A percentile compares a stretch with the other conserved stretches of the same genome.
Evolutionary conservation across 257 asterid species (phyloP).

Genomic region (Osmanthus fragrans): DNA sequence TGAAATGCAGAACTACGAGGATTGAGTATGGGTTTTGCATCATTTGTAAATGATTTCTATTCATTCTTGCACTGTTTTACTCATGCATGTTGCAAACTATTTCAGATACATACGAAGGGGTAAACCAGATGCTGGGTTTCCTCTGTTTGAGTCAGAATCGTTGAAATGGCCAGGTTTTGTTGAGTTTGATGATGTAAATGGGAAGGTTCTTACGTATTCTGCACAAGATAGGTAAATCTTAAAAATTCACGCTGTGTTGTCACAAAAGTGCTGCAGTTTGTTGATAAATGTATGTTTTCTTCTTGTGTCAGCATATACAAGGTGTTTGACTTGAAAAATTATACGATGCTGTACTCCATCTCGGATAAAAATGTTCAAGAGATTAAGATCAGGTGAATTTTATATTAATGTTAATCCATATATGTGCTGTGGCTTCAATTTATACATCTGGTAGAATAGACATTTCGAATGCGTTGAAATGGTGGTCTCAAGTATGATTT

Average conservation of each 20-base stretch:
- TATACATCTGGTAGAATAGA: neutral
- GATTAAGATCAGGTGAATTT: constrained; percentile 55
- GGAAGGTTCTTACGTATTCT: constrained; percentile 94
- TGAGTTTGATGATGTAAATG: constrained; percentile 98
- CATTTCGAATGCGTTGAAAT: neutral
- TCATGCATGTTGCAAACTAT: constrained; percentile 15
- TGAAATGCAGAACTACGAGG: constrained; percentile 96
- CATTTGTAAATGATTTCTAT: constrained; percentile 7
- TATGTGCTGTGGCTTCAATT: neutral
- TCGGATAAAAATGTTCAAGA: constrained; percentile 85
- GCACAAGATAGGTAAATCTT: constrained; percentile 76
- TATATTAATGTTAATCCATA: constrained; percentile 4
- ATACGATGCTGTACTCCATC: constrained; percentile 85
- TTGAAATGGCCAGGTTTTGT: constrained; percentile 99
- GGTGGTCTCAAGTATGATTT: neutral
- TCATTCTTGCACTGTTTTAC: constrained; percentile 17
- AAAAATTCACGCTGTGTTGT: neutral
- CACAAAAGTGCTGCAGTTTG: constrained; percentile 13
- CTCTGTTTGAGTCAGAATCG: constrained; percentile 71
- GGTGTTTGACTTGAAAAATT: constrained; percentile 60
- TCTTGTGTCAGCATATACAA: constrained; percentile 34
- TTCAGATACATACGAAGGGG: constrained; percentile 88
- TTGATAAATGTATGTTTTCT: constrained; percentile 20
- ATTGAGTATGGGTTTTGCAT: constrained; percentile 67
- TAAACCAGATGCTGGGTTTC: constrained; percentile 65